phyloP scores from a whole-genome alignment of 441 rosid species.

The Mallotus repandus region DNA sequence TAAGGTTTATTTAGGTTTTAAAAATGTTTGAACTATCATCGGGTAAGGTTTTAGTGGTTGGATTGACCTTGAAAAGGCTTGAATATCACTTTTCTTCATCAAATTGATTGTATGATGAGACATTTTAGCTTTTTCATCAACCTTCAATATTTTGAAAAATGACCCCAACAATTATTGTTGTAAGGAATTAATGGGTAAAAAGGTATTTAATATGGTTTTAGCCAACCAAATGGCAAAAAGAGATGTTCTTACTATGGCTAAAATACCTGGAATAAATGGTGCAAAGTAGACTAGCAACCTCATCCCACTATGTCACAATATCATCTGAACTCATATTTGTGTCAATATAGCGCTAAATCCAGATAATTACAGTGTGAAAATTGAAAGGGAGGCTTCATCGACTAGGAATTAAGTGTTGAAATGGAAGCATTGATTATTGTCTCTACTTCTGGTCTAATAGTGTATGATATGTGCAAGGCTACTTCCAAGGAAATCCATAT shows the following conservation, averaged over 20 bases:
- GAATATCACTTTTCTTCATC: too few species aligned
- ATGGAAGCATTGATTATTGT: conserved; percentile 97
- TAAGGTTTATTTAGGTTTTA: too few species aligned
- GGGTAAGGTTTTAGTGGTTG: too few species aligned
- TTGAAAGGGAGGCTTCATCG: conserved; percentile 82
- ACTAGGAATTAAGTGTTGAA: conserved; percentile 84
- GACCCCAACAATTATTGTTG: too few species aligned
- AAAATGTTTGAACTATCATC: too few species aligned
- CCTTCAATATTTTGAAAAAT: too few species aligned
- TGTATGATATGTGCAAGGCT: conserved; percentile 97
- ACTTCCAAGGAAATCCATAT: conserved; percentile 75
- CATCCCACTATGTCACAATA: conserved; percentile 83
- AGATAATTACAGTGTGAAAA: conserved; percentile 58
- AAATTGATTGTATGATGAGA: too few species aligned
- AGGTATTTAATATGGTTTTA: conserved; percentile 71
- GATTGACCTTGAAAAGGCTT: too few species aligned
- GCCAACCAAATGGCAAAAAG: conserved; percentile 87
- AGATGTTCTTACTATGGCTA: conserved; percentile 82
- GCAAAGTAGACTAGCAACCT: conserved; percentile 83
- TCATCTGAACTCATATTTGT: conserved; percentile 56
- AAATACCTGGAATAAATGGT: conserved; percentile 81
- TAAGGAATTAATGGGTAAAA: conserved; percentile 65
- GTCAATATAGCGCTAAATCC: conserved; percentile 60
- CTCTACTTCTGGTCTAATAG: conserved; percentile 71
- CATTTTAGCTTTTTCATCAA: too few species aligned